These are phyloP conservation scores for Sphagnurus paluster DNA, from an alignment of 1,284 basidiomycete species.

Conservation along the genomic window DNA sequence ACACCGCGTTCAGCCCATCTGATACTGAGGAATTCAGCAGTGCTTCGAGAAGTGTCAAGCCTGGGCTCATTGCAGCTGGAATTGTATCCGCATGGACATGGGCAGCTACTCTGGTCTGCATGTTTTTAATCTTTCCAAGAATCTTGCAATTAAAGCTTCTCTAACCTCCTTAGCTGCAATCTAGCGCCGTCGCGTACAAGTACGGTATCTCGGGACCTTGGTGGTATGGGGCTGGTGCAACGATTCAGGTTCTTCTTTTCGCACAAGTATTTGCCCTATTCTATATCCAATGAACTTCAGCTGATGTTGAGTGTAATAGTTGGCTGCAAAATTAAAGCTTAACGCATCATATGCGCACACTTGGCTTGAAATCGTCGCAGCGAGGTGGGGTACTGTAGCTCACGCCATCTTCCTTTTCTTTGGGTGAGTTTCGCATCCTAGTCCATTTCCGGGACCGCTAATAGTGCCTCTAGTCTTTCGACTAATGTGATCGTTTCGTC, in stretches of 20 bases:
- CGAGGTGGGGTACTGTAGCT: slow-evolving; percentile 73
- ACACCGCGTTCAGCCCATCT: slow-evolving; percentile 67
- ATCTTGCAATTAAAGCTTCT: too few species aligned
- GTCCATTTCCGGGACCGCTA: background rate
- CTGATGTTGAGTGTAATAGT: slow-evolving; percentile 30
- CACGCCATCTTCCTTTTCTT: slow-evolving; percentile 84
- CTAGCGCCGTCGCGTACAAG: slow-evolving; percentile 81
- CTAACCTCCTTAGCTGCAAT: slow-evolving; percentile 43
- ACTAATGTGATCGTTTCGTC: slow-evolving; percentile 79
- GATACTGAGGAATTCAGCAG: slow-evolving; percentile 73
- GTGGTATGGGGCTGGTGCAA: slow-evolving; percentile 74
- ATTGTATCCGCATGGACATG: slow-evolving; percentile 89
- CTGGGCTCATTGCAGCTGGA: slow-evolving; percentile 87
- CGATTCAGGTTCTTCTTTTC: slow-evolving; percentile 74
- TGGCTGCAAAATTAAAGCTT: slow-evolving; percentile 74
- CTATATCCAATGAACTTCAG: slow-evolving; percentile 23
- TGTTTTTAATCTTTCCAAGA: background rate
- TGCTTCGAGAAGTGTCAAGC: slow-evolving; percentile 81
- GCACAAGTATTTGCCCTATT: slow-evolving; percentile 46
- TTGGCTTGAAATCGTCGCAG: slow-evolving; percentile 58
- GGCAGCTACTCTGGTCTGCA: slow-evolving; percentile 68
- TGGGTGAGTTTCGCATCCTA: slow-evolving; percentile 30
- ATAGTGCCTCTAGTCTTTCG: slow-evolving; percentile 43
- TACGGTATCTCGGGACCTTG: slow-evolving; percentile 71
- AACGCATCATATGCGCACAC: slow-evolving; percentile 66